These are phyloP conservation scores for Imleria badia DNA, from an alignment of 768 basidiomycete genomes.

Conservation along the genomic window DNA sequence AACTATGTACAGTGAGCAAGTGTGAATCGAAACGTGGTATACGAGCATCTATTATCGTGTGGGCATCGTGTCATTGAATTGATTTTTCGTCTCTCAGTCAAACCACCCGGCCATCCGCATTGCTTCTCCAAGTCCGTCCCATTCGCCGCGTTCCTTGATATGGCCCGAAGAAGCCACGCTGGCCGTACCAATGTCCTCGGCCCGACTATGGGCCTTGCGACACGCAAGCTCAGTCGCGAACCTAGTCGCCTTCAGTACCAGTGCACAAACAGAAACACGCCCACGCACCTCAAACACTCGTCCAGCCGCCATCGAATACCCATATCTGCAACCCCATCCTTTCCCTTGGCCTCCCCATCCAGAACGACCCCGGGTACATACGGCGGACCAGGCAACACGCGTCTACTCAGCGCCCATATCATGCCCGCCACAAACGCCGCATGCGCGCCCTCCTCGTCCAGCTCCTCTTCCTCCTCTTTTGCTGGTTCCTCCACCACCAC, in stretches of 20 bases:
- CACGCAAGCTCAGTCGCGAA: slow-evolving; percentile 85
- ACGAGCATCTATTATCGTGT: not conserved
- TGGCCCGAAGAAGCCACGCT: slow-evolving; percentile 15
- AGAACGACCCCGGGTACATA: slow-evolving; percentile 50
- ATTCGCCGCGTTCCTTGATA: slow-evolving; percentile 45
- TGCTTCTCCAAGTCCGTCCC: slow-evolving; percentile 71
- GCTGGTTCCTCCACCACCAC: too few species aligned
- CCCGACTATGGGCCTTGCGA: slow-evolving; percentile 49
- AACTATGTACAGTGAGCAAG: not conserved
- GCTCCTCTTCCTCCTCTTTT: slow-evolving; percentile 32
- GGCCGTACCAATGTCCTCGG: not conserved
- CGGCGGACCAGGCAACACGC: slow-evolving; percentile 71
- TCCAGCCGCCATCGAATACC: slow-evolving; percentile 72
- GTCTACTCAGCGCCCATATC: slow-evolving; percentile 77
- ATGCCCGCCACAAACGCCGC: slow-evolving; percentile 86
- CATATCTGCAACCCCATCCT: slow-evolving; percentile 35
- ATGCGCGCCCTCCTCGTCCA: slow-evolving; percentile 77
- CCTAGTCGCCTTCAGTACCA: slow-evolving; percentile 38
- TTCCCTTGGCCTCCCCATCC: slow-evolving; percentile 26
- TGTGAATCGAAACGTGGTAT: too few species aligned
- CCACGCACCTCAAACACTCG: slow-evolving; percentile 68
- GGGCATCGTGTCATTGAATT: slow-evolving; percentile 8
- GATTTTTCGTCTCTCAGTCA: too few species aligned
- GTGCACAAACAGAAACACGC: slow-evolving; percentile 3
- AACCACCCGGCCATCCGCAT: slow-evolving; percentile 80